These are phyloP conservation scores for Eimeria sp. DNA, from an alignment of 169 alveolate species.

Conservation along the genomic window DNA sequence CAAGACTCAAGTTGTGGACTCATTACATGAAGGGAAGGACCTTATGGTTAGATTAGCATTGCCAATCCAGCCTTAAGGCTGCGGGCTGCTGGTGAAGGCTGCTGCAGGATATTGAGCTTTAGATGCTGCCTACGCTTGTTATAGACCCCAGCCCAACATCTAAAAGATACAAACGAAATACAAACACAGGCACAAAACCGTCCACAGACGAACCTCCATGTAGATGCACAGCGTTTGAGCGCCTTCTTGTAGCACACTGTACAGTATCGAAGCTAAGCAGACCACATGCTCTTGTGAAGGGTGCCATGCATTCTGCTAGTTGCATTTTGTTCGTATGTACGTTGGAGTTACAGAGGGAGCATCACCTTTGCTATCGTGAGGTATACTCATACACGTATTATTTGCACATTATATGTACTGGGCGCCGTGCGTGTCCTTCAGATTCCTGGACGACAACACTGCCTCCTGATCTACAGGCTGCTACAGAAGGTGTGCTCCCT, in stretches of 20 bases:
- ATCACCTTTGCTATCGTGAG: background rate
- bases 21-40: background rate
- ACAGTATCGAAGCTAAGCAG: background rate
- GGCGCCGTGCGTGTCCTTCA: background rate
- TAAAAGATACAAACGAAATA: too few relatives aligned
- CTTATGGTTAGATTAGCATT: background rate
- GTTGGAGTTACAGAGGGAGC: background rate
- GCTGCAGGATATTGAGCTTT: too few relatives aligned
- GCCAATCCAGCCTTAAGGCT: background rate
- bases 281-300: background rate
- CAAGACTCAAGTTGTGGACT: background rate
- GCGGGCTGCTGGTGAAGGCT: too few relatives aligned
- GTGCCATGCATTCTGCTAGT: background rate
- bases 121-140: too few relatives aligned
- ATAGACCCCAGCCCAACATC: too few relatives aligned
- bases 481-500: slow-evolving; percentile 39
- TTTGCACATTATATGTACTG: too few relatives aligned
- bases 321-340: background rate
- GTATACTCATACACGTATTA: too few relatives aligned
- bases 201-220: background rate
- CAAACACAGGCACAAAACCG: background rate
- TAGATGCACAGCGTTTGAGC: background rate
- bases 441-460: slow-evolving; percentile 5
- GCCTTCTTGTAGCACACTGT: background rate
- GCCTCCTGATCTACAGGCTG: slow-evolving; percentile 35